Evolutionary conservation across 495 filamentous ascomycete genomes (phyloP).

Genomic region (Penicillium paradoxum): DNA sequence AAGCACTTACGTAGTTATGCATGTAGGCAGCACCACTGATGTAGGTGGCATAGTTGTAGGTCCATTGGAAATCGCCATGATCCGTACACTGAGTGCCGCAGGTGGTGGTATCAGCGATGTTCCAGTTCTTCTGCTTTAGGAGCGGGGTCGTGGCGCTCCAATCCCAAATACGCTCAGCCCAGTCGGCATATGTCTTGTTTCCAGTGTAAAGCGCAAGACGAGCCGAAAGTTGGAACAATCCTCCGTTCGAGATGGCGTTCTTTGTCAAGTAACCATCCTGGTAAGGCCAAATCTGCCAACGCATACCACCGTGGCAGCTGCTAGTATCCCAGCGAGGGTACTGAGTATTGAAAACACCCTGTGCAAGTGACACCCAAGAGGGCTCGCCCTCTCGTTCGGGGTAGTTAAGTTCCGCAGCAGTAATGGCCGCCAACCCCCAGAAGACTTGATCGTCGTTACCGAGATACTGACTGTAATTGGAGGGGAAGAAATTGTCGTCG

Average conservation of each 20-base stretch:
- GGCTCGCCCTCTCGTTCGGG: conserved; percentile 55
- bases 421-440: conserved; percentile 70
- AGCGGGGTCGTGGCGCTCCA: conserved; percentile 61
- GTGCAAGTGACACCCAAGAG: conserved; percentile 57
- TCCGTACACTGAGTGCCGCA: conserved; percentile 52
- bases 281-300: conserved; percentile 82
- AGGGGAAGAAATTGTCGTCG: conserved; percentile 60
- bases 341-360: conserved; percentile 61
- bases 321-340: conserved; percentile 60
- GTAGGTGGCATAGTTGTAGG: conserved; percentile 71
- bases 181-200: conserved; percentile 69
- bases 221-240: conserved; percentile 77
- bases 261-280: conserved; percentile 79
- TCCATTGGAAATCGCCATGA: conserved; percentile 64
- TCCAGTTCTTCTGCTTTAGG: conserved; percentile 42
- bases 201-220: conserved; percentile 69
- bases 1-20: conserved; percentile 59
- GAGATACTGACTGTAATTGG: conserved; percentile 44
- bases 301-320: conserved; percentile 70
- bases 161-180: conserved; percentile 67
- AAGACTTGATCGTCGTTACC: conserved; percentile 79
- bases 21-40: conserved; percentile 70
- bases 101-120: conserved; percentile 63
- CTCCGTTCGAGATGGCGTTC: conserved; percentile 73
- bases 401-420: conserved; percentile 69